Conservation (phyloP, 2,329 filamentous ascomycete species). For the Microthyrium microscopicum region DNA sequence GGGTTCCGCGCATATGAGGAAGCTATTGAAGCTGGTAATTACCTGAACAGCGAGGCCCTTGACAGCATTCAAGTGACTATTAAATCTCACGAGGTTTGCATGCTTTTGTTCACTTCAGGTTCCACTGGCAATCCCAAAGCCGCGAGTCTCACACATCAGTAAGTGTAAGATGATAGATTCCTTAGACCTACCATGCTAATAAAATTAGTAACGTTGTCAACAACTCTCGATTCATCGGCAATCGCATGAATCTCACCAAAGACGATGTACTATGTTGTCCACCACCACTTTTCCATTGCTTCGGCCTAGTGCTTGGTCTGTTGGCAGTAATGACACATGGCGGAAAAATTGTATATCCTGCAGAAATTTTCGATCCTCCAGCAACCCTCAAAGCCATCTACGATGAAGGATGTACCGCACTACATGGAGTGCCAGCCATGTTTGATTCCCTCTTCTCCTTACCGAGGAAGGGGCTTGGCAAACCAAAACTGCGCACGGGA, state of each 20-base stretch:
- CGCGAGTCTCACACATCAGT: slow-evolving; percentile 46
- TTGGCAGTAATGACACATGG: slow-evolving; percentile 59
- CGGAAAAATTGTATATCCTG: slow-evolving; percentile 58
- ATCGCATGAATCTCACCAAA: slow-evolving; percentile 50
- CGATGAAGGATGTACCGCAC: slow-evolving; percentile 40
- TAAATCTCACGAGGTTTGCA: slow-evolving; percentile 50
- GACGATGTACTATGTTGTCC: slow-evolving; percentile 63
- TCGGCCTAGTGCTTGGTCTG: slow-evolving; percentile 62
- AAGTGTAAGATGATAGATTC: background rate
- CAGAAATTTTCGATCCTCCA: slow-evolving; percentile 53
- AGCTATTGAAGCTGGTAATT: slow-evolving; percentile 26
- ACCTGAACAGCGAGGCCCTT: slow-evolving; percentile 33
- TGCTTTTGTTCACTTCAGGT: slow-evolving; percentile 60
- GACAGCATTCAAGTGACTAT: slow-evolving; percentile 38
- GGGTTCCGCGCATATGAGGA: slow-evolving; percentile 13
- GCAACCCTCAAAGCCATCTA: slow-evolving; percentile 49
- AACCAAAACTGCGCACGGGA: slow-evolving; percentile 45
- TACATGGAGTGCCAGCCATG: slow-evolving; percentile 75
- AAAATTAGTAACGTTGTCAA: slow-evolving; percentile 20
- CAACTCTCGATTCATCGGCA: slow-evolving; percentile 34
- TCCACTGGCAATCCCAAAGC: slow-evolving; percentile 59
- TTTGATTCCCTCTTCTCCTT: slow-evolving; percentile 47
- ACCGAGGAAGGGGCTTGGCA: slow-evolving; percentile 29
- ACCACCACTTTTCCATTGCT: slow-evolving; percentile 74
- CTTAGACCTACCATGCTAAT: background rate